Percentiles rank a stretch among this genome's conserved stretches.
These are phyloP conservation scores for Tranzscheliella williamsii DNA, from an alignment of 1,284 basidiomycete genomes.

Conservation along the genomic window DNA sequence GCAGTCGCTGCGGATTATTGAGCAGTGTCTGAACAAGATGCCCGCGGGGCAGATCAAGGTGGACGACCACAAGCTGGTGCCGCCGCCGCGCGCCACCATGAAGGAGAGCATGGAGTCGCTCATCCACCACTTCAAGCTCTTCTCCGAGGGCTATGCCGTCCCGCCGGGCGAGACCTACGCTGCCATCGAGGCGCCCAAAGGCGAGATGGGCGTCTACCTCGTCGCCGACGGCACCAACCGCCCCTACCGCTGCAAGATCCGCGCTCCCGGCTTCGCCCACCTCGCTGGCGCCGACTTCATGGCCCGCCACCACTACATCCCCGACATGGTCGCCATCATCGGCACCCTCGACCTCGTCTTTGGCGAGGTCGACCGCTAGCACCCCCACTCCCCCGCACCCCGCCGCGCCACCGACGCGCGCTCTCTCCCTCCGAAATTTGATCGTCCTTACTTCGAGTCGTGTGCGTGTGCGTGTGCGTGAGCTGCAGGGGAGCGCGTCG, in stretches of 20 bases:
- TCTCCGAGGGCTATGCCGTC: slow-evolving; percentile 94
- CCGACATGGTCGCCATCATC: slow-evolving; percentile 59
- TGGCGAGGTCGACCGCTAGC: slow-evolving; percentile 59
- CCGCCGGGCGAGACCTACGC: slow-evolving; percentile 95
- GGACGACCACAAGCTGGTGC: slow-evolving; percentile 95
- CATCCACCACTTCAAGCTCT: slow-evolving; percentile 96
- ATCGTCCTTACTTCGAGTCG: too few species aligned
- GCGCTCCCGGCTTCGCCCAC: slow-evolving; percentile 59
- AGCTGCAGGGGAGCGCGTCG: too few species aligned
- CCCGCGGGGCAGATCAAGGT: slow-evolving; percentile 89
- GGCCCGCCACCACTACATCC: slow-evolving; percentile 56
- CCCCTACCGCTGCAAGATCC: slow-evolving; percentile 59
- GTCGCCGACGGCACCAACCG: slow-evolving; percentile 60
- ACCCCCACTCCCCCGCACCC: too few species aligned
- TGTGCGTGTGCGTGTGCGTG: too few species aligned
- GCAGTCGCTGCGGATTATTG: slow-evolving; percentile 87
- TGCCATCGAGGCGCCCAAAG: slow-evolving; percentile 97
- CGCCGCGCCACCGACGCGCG: too few species aligned
- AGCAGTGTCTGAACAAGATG: slow-evolving; percentile 90
- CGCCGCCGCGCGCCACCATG: slow-evolving; percentile 96
- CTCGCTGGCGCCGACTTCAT: slow-evolving; percentile 59
- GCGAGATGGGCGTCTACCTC: slow-evolving; percentile 75
- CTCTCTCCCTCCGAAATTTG: too few species aligned
- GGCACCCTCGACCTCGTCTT: slow-evolving; percentile 60
- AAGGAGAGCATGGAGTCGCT: slow-evolving; percentile 97